phyloP scores from a whole-genome alignment of 371 early-diverging fungal species.

The Nematocida minor region DNA sequence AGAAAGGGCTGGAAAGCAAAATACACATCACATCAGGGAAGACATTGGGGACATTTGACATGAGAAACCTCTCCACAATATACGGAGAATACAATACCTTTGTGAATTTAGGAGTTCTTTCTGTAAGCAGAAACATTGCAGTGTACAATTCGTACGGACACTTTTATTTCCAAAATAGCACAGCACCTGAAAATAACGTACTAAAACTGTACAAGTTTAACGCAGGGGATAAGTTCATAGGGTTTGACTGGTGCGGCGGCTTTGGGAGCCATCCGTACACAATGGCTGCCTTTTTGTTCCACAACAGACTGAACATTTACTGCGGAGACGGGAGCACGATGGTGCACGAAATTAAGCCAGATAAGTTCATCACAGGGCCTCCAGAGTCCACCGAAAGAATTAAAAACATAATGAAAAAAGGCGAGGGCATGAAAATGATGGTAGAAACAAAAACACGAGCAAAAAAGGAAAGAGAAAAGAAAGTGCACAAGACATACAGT shows the following conservation, averaged over 20 bases:
- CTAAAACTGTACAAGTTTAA: slow-evolving; percentile 1
- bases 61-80: not conserved
- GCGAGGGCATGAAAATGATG: not conserved
- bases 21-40: not conserved
- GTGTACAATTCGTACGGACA: slow-evolving; percentile 26
- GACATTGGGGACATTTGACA: slow-evolving; percentile 2
- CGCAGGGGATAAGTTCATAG: not conserved
- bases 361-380: not conserved
- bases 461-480: too few species aligned
- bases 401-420: not conserved
- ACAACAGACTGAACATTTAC: not conserved
- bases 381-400: not conserved
- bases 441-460: too few species aligned
- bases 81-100: not conserved
- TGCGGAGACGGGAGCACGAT: not conserved
- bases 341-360: not conserved
- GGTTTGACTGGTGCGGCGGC: slow-evolving; percentile 41
- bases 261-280: not conserved
- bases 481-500: not conserved
- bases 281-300: slow-evolving; percentile 38
- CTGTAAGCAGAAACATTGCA: slow-evolving; percentile 13
- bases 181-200: not conserved
- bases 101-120: not conserved
- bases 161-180: slow-evolving; percentile 31
- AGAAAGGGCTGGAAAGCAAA: not conserved